Evolutionary conservation across 345 rosid genomes (phyloP), one percentile per base, ranked within the genome.

Genomic region (Excoecaria agallocha): DNA sequence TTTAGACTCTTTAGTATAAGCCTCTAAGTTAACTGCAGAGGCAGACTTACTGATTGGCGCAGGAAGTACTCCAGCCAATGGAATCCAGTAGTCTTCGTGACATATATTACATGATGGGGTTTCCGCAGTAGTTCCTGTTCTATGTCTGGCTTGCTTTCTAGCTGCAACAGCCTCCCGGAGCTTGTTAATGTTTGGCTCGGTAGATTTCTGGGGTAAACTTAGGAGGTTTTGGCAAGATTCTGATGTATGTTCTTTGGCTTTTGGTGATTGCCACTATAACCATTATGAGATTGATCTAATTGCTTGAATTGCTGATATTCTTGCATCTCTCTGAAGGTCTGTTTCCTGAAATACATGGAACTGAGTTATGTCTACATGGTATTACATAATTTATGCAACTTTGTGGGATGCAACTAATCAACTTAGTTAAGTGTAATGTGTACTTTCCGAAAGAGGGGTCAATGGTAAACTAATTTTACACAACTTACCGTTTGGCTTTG

Each of bases 231-330:
- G 82, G 19, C 2, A 38, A 73, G 85, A 70, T 22, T 77, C 80
- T 17, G 82, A 39, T 35, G 73, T 35, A 6, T 58, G n/a, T 41
- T 38, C 56, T 68, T 73, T 55, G 4, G 81, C 58, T 68, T 78
- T 85, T 0, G 93, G 92, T 73, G 89, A 76, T 79, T 85, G 86
- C 98, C 97, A 92, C 76, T 88, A 87, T 51, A 90, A 68, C 97
- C 97, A 94, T 52, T 83, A 87, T 9, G 96, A 84, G 22, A 92
- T 83, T 41, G 95, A 84, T 75, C 88, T 84, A 13, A 91, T 92
- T 10, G 93, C 83, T 30, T 88, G 90, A 20, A 94, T 72, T 51
- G 97, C 97, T 67, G 87, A 82, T 55, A 84, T 71, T 77, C 84
- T 81, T 55, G 88, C 84, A 74, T 88, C 87, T 60, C 85, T 85